Conservation (phyloP, 805 yeast species). For the Myxozyma vanderwaltii region DNA sequence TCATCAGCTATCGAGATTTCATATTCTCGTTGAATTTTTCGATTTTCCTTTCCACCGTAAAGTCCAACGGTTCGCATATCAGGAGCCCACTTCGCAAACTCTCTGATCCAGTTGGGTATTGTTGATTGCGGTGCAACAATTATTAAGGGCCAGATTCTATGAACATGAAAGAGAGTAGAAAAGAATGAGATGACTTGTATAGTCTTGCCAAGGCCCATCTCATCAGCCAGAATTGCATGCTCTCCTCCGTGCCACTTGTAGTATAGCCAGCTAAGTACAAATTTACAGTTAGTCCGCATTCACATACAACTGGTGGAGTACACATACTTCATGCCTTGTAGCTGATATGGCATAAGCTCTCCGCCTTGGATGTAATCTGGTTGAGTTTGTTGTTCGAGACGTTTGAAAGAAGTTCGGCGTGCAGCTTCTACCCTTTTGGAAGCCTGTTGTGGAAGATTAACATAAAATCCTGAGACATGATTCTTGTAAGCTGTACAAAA, state of each 20-base stretch:
- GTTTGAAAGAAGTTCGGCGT: conserved; percentile 5
- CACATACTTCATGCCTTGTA: conserved; percentile 30
- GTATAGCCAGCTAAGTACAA: conserved; percentile 28
- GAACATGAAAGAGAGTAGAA: conserved; percentile 81
- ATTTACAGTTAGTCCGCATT: neutral
- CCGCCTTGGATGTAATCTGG: conserved; percentile 27
- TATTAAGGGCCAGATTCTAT: conserved; percentile 72
- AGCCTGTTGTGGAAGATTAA: conserved; percentile 2
- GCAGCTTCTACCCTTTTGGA: neutral
- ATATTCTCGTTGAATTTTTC: conserved; percentile 49
- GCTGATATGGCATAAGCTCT: conserved; percentile 28
- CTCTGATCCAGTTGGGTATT: conserved; percentile 91
- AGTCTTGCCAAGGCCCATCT: conserved; percentile 71
- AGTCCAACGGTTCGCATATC: conserved; percentile 82
- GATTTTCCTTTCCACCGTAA: conserved; percentile 66
- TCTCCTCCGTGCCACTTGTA: conserved; percentile 29
- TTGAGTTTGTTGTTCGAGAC: conserved; percentile 23
- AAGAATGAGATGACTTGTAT: conserved; percentile 87
- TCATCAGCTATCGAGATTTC: conserved; percentile 21
- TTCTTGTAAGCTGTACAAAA: conserved; percentile 22
- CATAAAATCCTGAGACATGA: conserved; percentile 18
- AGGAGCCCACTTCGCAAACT: conserved; percentile 97
- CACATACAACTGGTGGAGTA: neutral
- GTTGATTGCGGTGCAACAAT: conserved; percentile 97
- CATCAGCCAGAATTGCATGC: conserved; percentile 68